A percentile compares a stretch with the other conserved stretches of the same genome.
Conservation (phyloP, 2,329 filamentous ascomycete species). For the Biscogniauxia sp. region DNA sequence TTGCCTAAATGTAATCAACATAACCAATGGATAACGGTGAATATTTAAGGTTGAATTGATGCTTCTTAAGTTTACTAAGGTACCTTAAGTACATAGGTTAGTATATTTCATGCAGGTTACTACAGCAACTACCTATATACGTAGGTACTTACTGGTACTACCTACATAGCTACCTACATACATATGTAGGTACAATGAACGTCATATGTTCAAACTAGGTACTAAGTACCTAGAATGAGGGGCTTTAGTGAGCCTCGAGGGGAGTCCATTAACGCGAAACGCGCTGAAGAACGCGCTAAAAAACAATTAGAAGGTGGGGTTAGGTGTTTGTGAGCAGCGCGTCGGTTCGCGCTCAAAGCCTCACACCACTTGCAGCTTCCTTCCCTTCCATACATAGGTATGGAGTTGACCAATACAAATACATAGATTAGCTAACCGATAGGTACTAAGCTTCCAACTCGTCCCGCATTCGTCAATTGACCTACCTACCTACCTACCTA, state of each 20-base stretch:
- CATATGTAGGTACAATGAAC: no score
- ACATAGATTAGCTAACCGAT: not conserved
- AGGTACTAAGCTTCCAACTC: not conserved
- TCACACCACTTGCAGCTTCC: not conserved
- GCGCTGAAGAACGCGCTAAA: not conserved
- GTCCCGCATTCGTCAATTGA: slow-evolving; percentile 15
- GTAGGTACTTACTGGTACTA: no score
- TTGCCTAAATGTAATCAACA: no score
- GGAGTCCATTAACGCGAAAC: not conserved
- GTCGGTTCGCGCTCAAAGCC: not conserved
- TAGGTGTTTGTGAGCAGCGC: not conserved
- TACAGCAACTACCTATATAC: no score
- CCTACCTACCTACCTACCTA: no score
- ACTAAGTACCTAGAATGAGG: not conserved
- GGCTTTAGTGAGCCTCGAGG: not conserved
- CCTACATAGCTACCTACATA: no score
- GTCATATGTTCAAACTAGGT: not conserved
- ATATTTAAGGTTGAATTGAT: no score
- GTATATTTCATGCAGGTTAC: no score
- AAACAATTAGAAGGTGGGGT: not conserved
- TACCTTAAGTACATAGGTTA: no score
- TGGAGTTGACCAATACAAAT: slow-evolving; percentile 3
- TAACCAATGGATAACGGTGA: no score
- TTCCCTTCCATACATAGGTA: not conserved
- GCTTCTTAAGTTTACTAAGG: no score